These are phyloP conservation scores for Daldinia caldariorum DNA, from an alignment of 495 filamentous ascomycete species.

Conservation along the genomic window DNA sequence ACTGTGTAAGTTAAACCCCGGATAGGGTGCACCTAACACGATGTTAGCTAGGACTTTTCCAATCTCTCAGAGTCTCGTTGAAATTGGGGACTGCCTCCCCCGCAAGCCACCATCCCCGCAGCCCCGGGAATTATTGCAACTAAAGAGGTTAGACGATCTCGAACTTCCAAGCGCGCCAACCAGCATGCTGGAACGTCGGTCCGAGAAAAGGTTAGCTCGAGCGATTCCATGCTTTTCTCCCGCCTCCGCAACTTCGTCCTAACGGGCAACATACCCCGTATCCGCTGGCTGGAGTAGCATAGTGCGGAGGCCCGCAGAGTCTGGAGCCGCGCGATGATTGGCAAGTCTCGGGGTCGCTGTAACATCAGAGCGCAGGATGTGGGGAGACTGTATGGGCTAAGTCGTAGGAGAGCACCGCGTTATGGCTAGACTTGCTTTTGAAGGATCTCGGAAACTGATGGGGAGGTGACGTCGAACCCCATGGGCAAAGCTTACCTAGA, in stretches of 20 bases:
- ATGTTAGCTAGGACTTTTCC: slow-evolving; percentile 5
- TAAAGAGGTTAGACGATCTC: slow-evolving; percentile 20
- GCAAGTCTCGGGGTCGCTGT: slow-evolving; percentile 26
- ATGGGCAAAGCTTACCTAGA: slow-evolving; percentile 28
- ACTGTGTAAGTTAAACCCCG: background rate
- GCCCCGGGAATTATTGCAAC: slow-evolving; percentile 19
- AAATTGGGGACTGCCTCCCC: slow-evolving; percentile 25
- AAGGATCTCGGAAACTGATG: slow-evolving; percentile 31
- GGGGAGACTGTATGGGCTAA: slow-evolving; percentile 22
- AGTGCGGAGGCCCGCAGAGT: slow-evolving; percentile 29
- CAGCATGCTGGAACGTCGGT: slow-evolving; percentile 27
- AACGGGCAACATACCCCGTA: slow-evolving; percentile 31
- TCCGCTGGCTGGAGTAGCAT: slow-evolving; percentile 20
- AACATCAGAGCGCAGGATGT: slow-evolving; percentile 24
- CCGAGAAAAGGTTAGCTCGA: slow-evolving; percentile 27
- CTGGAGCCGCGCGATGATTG: slow-evolving; percentile 31
- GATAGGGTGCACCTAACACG: background rate
- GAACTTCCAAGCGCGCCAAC: slow-evolving; percentile 35
- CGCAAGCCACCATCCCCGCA: slow-evolving; percentile 28
- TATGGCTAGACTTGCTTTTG: slow-evolving; percentile 20
- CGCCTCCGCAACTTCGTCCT: slow-evolving; percentile 30
- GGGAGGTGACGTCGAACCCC: slow-evolving; percentile 38
- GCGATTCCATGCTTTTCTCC: slow-evolving; percentile 9
- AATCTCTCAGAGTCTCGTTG: slow-evolving; percentile 19
- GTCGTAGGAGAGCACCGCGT: slow-evolving; percentile 12